Evolutionary conservation across 2,329 filamentous ascomycete genomes (phyloP), one percentile per base, ranked within the genome.

Genomic region (Proliferodiscus dingleyae): DNA sequence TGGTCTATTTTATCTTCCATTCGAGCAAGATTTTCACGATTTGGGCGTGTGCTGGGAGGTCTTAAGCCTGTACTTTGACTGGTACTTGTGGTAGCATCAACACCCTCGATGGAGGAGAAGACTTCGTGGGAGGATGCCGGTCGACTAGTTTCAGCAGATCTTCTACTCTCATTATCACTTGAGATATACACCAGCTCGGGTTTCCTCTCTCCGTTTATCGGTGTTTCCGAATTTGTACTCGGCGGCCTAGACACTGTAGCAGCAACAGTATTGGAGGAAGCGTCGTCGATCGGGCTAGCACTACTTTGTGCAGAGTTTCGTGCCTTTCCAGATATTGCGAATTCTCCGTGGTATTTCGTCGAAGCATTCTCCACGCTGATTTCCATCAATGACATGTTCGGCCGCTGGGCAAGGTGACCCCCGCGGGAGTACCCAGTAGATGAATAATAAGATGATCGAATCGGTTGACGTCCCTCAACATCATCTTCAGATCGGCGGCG

Each of bases 401-500:
- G 29, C 15, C 7, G 29, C n/a, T 32, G 29, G 7, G 8, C 8
- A n/a, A n/a, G n/a, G 5, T 9, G 7, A n/a, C 29, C 15, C 9
- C 15, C 15, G 8, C 29, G 29, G 15, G 29, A 15, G 5, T 13
- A 5, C 3, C 18, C 18, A 15, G 15, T 13, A 3, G 3, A 18
- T 13, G 34, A 13, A 22, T 13, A 24, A 13, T 21, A 37, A 13
- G 34, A 23, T 13, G 34, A 21, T 21, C 11, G 21, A n/a, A 22
- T 9, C 23, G 19, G 8, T 21, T 24, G 34, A 23, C 34, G 34
- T 2, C 34, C 40, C 9, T 37, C 45, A 16, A 16, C 21, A 13
- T 39, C 26, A 26, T 37, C 33, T 22, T 28, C 32, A 18, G 34
- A 40, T 15, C 45, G 40, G 7, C 36, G 45, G 21, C 45, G 45